Base-by-base conservation (phyloP, 2,329 filamentous ascomycete genomes). In the Myriosclerotinia curreyana region DNA sequence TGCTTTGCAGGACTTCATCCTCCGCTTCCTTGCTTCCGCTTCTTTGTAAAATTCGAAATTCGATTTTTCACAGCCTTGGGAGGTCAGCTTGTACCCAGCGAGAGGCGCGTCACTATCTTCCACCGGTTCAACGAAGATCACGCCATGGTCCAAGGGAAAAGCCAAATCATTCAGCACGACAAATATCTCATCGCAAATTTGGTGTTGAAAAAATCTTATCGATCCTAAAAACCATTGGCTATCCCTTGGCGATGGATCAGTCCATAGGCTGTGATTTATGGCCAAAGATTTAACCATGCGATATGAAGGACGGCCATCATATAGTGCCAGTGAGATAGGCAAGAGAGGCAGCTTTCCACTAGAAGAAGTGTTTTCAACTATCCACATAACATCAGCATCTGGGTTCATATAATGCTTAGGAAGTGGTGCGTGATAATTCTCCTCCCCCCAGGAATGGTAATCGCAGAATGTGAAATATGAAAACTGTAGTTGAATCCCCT, bases 351-450 rank as follows among this genome's bases (percentile, higher is more conserved):
- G 5, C n/a, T n/a, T 9, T 8, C 15, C 22, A 11, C 11, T 6
- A 22, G 25, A 12, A 38, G 6, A 15, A 11, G 1, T 36, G 2
- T n/a, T 31, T 17, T 34, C 25, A 42, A 42, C 20, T 3, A 61
- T 31, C 48, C 36, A 61, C 17, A 53, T 31, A 20, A 42, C 53
- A 31, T 61, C 59, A 9, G 50, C 17, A 25, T 61, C 25, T n/a
- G 49, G 49, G 20, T 61, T 40, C 59, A 61, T 61, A 11, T 61
- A 61, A 17, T 61, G 49, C 9, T 42, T 61, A 15, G 59, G 59
- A 34, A 61, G 59, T 6, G n/a, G 20, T 22, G 34, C 49, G 12
- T 51, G 59, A 9, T 2, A 34, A 25, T 44, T 54, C 0, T 28
- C 12, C 25, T 5, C 8, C 2, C 8, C 22, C 36, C 36, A 28